These are phyloP conservation scores for Tarenaya hassleriana DNA, from an alignment of 345 rosid species.

Conservation along the genomic window DNA sequence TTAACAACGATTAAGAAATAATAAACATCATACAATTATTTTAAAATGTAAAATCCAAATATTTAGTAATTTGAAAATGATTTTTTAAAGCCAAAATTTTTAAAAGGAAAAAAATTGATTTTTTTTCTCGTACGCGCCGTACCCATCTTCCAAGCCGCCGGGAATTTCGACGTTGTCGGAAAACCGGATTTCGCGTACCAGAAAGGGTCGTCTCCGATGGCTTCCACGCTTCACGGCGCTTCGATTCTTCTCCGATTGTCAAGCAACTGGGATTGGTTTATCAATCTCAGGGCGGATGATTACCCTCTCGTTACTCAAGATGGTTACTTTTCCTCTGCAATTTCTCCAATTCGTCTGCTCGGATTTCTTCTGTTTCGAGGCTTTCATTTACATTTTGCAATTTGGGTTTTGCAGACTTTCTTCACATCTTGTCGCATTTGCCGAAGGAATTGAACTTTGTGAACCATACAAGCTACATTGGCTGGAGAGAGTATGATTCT, in stretches of 20 bases:
- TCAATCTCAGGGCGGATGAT: constrained; percentile 59
- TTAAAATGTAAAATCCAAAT: too few species aligned
- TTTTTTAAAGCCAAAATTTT: too few species aligned
- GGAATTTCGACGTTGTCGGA: constrained; percentile 75
- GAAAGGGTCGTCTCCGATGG: constrained; percentile 73
- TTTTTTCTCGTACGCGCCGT: constrained; percentile 59
- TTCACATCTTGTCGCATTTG: constrained; percentile 79
- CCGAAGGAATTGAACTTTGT: constrained; percentile 77
- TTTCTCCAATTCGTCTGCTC: neutral
- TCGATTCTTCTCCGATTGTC: constrained; percentile 68
- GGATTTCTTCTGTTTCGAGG: constrained; percentile 1
- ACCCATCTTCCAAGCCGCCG: constrained; percentile 64
- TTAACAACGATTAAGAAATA: too few species aligned
- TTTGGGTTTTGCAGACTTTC: constrained; percentile 66
- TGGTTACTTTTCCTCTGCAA: constrained; percentile 35
- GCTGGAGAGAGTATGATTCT: constrained; percentile 83
- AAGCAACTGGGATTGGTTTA: constrained; percentile 82
- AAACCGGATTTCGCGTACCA: constrained; percentile 70
- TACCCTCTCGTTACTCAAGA: constrained; percentile 94
- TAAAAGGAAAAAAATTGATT: too few species aligned
- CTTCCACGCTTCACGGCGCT: constrained; percentile 84
- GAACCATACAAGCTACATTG: constrained; percentile 80
- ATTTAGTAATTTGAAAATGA: too few species aligned
- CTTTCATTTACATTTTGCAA: constrained; percentile 7
- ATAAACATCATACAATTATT: constrained; percentile 60